phyloP scores from a whole-genome alignment of 2,329 filamentous ascomycete genomes.

The Ceratocystis huliohia region DNA sequence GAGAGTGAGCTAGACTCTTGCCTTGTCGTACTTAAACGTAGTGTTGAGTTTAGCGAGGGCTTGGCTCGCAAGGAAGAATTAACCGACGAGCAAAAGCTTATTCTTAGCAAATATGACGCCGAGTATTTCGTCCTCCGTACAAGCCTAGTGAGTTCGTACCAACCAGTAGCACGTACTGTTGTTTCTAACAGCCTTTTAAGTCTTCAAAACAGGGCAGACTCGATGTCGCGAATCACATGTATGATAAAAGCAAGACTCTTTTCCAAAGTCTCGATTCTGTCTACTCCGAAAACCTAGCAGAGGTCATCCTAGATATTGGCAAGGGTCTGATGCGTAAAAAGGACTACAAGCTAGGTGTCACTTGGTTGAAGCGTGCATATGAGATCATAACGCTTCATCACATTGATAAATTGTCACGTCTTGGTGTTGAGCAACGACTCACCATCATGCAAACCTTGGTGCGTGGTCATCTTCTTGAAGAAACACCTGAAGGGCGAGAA shows the following conservation, averaged over 20 bases:
- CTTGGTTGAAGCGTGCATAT: slow-evolving; percentile 61
- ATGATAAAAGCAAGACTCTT: slow-evolving; percentile 42
- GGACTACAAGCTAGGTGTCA: slow-evolving; percentile 31
- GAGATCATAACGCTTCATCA: slow-evolving; percentile 44
- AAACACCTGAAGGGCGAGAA: slow-evolving; percentile 33
- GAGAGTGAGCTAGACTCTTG: slow-evolving; percentile 44
- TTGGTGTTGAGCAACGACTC: slow-evolving; percentile 51
- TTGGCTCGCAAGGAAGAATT: slow-evolving; percentile 6
- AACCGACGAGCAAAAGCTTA: slow-evolving; percentile 1
- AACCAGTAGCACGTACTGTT: not conserved
- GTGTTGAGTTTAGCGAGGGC: slow-evolving; percentile 10
- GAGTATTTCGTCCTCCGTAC: slow-evolving; percentile 57
- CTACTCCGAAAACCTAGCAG: slow-evolving; percentile 49
- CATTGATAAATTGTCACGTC: slow-evolving; percentile 42
- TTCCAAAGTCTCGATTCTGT: slow-evolving; percentile 33
- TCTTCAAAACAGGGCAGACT: slow-evolving; percentile 60
- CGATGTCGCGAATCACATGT: slow-evolving; percentile 70
- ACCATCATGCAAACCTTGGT: slow-evolving; percentile 54
- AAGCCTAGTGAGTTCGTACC: slow-evolving; percentile 41
- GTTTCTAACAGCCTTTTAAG: slow-evolving; percentile 32
- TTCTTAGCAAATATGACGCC: slow-evolving; percentile 26
- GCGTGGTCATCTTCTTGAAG: slow-evolving; percentile 39
- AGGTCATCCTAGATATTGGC: slow-evolving; percentile 62
- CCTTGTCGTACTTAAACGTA: slow-evolving; percentile 45
- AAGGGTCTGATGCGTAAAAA: slow-evolving; percentile 41